These are phyloP conservation scores for Chlamydomonas reinhardtii DNA, from an alignment of 163 green algal species.

Conservation along the genomic window DNA sequence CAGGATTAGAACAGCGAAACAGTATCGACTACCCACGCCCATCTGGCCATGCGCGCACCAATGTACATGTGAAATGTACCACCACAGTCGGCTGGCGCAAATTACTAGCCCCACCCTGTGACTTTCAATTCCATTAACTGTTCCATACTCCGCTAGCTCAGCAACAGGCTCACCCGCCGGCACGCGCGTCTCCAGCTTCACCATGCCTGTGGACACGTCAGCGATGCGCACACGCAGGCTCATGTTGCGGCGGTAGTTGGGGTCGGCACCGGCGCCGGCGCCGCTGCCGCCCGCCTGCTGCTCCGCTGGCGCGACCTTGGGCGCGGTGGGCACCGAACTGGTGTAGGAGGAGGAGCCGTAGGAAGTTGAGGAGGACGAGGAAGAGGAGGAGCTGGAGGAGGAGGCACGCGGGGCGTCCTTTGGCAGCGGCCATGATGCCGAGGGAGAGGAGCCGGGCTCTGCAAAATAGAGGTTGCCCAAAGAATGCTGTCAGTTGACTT, in stretches of 20 bases:
- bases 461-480: too few relatives aligned
- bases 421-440: too few relatives aligned
- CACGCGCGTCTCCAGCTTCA: slow-evolving; percentile 60
- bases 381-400: slow-evolving; percentile 2
- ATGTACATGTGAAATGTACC: too few relatives aligned
- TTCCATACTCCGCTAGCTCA: too few relatives aligned
- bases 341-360: background rate
- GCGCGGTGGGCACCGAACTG: background rate
- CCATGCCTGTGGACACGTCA: slow-evolving; percentile 29
- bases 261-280: background rate
- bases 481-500: too few relatives aligned
- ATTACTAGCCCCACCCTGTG: too few relatives aligned
- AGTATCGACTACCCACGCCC: too few relatives aligned
- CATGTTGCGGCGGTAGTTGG: slow-evolving; percentile 40
- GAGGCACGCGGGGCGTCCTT: background rate
- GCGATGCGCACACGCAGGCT: slow-evolving; percentile 37
- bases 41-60: too few relatives aligned
- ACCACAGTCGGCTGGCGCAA: too few relatives aligned
- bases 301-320: background rate
- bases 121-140: too few relatives aligned
- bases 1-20: background rate
- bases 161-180: background rate
- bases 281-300: background rate
- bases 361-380: slow-evolving; percentile 2
- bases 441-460: too few relatives aligned